Conservation (phyloP, 2,329 filamentous ascomycete genomes). For the Lachnellula cervina region DNA sequence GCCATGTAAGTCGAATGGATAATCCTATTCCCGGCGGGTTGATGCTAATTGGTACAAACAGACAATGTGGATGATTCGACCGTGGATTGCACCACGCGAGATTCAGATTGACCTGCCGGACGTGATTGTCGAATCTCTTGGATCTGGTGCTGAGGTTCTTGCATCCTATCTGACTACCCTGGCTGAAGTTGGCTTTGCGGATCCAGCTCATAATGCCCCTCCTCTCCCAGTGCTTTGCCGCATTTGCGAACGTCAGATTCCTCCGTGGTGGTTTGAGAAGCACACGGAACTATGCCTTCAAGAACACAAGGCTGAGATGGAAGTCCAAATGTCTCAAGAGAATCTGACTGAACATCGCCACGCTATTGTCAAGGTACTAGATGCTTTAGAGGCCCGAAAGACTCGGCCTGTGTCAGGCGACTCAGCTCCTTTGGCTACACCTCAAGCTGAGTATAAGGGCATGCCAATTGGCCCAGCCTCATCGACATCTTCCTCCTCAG, state of each 20-base stretch:
- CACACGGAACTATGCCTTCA: conserved; percentile 94
- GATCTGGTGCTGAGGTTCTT: conserved; percentile 89
- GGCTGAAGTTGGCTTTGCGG: conserved; percentile 75
- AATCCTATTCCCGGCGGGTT: neutral
- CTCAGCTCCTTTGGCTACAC: conserved; percentile 37
- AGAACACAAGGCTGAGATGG: conserved; percentile 95
- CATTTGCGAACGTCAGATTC: conserved; percentile 95
- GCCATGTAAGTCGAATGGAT: conserved; percentile 64
- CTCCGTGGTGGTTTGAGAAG: conserved; percentile 99
- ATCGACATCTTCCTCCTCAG: conserved; percentile 62
- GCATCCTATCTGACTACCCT: conserved; percentile 89
- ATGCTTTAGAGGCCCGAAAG: conserved; percentile 78
- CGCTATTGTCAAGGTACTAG: conserved; percentile 89
- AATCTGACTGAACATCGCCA: conserved; percentile 88
- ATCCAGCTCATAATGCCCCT: conserved; percentile 70
- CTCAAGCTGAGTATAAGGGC: conserved; percentile 79
- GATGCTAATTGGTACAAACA: conserved; percentile 38
- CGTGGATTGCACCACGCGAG: conserved; percentile 80
- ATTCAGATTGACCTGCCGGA: conserved; percentile 92
- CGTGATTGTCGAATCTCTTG: conserved; percentile 85
- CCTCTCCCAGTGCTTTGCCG: conserved; percentile 85
- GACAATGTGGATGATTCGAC: conserved; percentile 99
- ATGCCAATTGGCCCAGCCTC: conserved; percentile 74
- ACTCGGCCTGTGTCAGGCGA: conserved; percentile 58
- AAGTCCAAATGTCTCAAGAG: conserved; percentile 94